Evolutionary conservation across 352 stramenopile genomes (phyloP).

Genomic region (Phytophthora sojae): DNA sequence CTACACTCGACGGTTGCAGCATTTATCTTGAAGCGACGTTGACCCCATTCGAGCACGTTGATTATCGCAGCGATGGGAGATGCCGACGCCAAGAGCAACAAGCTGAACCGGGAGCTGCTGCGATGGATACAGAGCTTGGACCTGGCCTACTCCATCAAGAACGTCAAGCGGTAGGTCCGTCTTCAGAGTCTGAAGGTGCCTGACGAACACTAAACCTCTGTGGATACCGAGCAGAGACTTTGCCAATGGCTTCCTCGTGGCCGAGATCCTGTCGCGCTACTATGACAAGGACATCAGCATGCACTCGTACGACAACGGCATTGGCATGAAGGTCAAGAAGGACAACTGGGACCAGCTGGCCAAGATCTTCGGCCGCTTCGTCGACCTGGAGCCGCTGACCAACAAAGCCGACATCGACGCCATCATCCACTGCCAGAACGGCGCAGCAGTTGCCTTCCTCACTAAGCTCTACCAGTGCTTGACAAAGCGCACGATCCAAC

Average conservation of each 20-base stretch:
- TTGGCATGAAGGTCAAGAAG: slow-evolving; percentile 90
- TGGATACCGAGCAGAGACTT: slow-evolving; percentile 67
- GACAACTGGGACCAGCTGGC: slow-evolving; percentile 93
- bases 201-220: too few species aligned
- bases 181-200: too few species aligned
- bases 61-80: slow-evolving; percentile 12
- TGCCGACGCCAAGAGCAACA: slow-evolving; percentile 52
- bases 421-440: slow-evolving; percentile 93
- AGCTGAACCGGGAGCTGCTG: slow-evolving; percentile 91
- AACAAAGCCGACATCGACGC: slow-evolving; percentile 70
- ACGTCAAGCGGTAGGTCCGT: slow-evolving; percentile 84
- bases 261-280: slow-evolving; percentile 93
- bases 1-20: too few species aligned
- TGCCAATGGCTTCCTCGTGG: slow-evolving; percentile 91
- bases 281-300: slow-evolving; percentile 94
- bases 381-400: slow-evolving; percentile 70
- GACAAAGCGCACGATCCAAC: slow-evolving; percentile 89
- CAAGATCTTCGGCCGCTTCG: slow-evolving; percentile 81
- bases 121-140: slow-evolving; percentile 95
- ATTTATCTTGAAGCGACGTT: slow-evolving; percentile 29
- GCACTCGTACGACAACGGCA: slow-evolving; percentile 94
- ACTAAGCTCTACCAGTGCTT: slow-evolving; percentile 91
- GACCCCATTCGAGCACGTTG: too few species aligned
- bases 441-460: slow-evolving; percentile 84
- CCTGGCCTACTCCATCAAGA: slow-evolving; percentile 94